phyloP scores from a whole-genome alignment of 2,329 filamentous ascomycete genomes.

The Aureobasidium sp. region DNA sequence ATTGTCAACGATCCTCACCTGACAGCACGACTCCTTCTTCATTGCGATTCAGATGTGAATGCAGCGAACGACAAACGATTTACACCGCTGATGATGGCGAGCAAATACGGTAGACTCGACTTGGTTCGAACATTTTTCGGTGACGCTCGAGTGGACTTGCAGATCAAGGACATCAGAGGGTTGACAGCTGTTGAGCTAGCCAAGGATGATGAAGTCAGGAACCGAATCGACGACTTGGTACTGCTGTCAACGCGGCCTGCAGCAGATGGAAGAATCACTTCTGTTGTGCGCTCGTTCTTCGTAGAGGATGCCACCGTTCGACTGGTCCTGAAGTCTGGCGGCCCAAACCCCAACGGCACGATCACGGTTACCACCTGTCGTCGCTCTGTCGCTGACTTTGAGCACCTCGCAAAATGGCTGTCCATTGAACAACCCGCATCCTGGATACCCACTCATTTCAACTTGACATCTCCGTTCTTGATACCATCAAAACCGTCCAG shows the following conservation, averaged over 20 bases:
- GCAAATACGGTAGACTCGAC: constrained; percentile 93
- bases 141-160: constrained; percentile 79
- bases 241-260: constrained; percentile 68
- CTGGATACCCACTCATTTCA: constrained; percentile 76
- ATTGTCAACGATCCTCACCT: constrained; percentile 83
- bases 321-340: constrained; percentile 88
- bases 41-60: constrained; percentile 93
- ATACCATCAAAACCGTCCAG: constrained; percentile 87
- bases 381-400: constrained; percentile 80
- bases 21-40: constrained; percentile 65
- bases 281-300: constrained; percentile 91
- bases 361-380: constrained; percentile 94
- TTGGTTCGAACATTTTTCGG: constrained; percentile 83
- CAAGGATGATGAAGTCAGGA: constrained; percentile 95
- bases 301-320: constrained; percentile 93
- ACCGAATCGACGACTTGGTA: constrained; percentile 89
- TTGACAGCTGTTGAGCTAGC: constrained; percentile 92
- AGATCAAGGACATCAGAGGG: constrained; percentile 75
- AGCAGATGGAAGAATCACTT: constrained; percentile 75
- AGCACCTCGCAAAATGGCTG: constrained; percentile 77
- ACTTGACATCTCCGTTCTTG: constrained; percentile 81
- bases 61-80: constrained; percentile 92
- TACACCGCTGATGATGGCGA: constrained; percentile 94
- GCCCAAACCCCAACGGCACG: constrained; percentile 69
- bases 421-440: constrained; percentile 88